A percentile compares a stretch with the other conserved stretches of the same genome.
phyloP scores from a whole-genome alignment of 1,284 basidiomycete species.

The Mycosarcoma mackinlayi region DNA sequence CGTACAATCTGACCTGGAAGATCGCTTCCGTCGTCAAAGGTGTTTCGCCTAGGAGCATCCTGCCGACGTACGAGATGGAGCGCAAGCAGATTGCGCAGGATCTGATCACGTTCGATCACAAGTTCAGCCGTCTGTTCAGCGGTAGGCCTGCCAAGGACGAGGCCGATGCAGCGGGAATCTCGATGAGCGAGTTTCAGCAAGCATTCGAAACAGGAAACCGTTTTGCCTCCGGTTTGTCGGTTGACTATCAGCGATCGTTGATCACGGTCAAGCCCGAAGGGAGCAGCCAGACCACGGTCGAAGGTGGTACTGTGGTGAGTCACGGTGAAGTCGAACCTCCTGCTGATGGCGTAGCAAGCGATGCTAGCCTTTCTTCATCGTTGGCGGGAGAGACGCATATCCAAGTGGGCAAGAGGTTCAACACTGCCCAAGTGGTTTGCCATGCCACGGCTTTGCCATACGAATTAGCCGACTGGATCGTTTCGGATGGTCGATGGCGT shows the following conservation, averaged over 20 bases:
- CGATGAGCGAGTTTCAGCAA: slow-evolving; percentile 76
- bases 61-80: slow-evolving; percentile 75
- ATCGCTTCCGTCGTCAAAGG: slow-evolving; percentile 78
- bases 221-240: slow-evolving; percentile 31
- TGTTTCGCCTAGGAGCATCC: slow-evolving; percentile 75
- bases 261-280: slow-evolving; percentile 27
- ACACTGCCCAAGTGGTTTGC: slow-evolving; percentile 25
- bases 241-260: slow-evolving; percentile 35
- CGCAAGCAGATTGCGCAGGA: slow-evolving; percentile 74
- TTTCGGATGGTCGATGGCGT: slow-evolving; percentile 30
- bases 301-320: slow-evolving; percentile 13
- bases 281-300: slow-evolving; percentile 20
- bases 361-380: slow-evolving; percentile 10
- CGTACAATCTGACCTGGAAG: slow-evolving; percentile 71
- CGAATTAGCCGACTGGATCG: slow-evolving; percentile 40
- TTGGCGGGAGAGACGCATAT: slow-evolving; percentile 33
- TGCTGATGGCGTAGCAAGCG: slow-evolving; percentile 16
- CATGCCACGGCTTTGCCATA: slow-evolving; percentile 30
- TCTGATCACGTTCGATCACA: slow-evolving; percentile 82
- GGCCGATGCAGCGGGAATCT: slow-evolving; percentile 74
- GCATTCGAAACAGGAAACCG: slow-evolving; percentile 29
- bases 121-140: slow-evolving; percentile 80
- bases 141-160: slow-evolving; percentile 76
- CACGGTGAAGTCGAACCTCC: slow-evolving; percentile 14
- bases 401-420: slow-evolving; percentile 36